These are phyloP conservation scores for Yamagishiella unicocca DNA, from an alignment of 139 green algal genomes.

Conservation along the genomic window DNA sequence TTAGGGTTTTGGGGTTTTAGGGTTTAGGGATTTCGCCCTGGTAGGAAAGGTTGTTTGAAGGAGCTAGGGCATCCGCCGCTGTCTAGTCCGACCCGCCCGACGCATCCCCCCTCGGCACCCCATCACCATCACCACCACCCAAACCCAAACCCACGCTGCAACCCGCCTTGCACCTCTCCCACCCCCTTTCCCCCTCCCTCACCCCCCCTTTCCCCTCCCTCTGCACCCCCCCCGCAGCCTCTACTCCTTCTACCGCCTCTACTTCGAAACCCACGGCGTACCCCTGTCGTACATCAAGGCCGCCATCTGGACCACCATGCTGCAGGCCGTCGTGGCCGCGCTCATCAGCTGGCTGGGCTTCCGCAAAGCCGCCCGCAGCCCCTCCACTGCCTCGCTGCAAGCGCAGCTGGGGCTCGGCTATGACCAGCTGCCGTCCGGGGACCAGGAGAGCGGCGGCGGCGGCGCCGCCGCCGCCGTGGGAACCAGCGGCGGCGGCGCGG, in stretches of 20 bases:
- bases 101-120: no score
- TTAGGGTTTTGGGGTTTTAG: no score
- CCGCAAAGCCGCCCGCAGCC: not conserved
- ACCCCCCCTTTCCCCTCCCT: not conserved
- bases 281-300: conserved; percentile 50
- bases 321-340: conserved; percentile 19
- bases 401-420: conserved; percentile 7
- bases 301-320: conserved; percentile 52
- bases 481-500: no score
- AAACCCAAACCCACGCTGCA: not conserved
- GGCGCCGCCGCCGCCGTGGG: not conserved
- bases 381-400: not conserved
- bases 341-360: not conserved
- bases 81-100: no score
- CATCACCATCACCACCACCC: no score
- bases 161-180: not conserved
- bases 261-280: conserved; percentile 39
- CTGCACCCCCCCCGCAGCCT: not conserved
- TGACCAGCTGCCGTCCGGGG: not conserved
- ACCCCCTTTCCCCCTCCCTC: no score
- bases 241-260: conserved; percentile 30
- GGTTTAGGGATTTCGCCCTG: no score
- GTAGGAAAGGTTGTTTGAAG: no score
- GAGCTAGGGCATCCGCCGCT: no score
- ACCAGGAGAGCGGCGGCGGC: not conserved